phyloP scores from a whole-genome alignment of 441 rosid species.

The Populus hybrid region DNA sequence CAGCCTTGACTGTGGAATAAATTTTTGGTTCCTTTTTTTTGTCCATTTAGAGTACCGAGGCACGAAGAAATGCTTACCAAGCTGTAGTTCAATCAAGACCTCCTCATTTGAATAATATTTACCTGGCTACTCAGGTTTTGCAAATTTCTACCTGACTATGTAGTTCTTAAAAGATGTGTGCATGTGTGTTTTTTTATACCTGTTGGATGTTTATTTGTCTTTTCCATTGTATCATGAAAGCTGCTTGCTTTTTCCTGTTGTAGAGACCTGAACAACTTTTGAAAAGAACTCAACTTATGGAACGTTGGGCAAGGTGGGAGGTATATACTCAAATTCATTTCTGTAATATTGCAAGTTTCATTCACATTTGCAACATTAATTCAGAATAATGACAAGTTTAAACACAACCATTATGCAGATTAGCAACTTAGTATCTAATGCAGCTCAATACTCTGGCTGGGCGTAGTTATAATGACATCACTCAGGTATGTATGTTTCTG shows the following conservation, averaged over 20 bases:
- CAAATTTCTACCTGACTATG: constrained; percentile 14
- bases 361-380: constrained; percentile 7
- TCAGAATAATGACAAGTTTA: constrained; percentile 10
- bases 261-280: constrained; percentile 99
- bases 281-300: constrained; percentile 95
- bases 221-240: background rate
- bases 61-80: too few species aligned
- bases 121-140: too few species aligned
- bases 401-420: constrained; percentile 60
- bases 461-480: constrained; percentile 98
- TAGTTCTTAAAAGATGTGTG: background rate
- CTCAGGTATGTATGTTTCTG: constrained; percentile 76
- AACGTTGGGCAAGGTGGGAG: constrained; percentile 99
- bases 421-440: constrained; percentile 99
- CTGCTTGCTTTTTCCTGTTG: constrained; percentile 23
- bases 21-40: too few species aligned
- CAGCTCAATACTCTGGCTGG: constrained; percentile 98
- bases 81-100: too few species aligned
- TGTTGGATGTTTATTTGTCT: background rate
- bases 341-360: constrained; percentile 9
- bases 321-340: constrained; percentile 41
- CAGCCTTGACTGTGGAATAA: too few species aligned
- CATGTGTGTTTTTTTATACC: background rate
- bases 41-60: too few species aligned
- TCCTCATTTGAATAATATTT: too few species aligned